These are phyloP conservation scores for Phalaenopsis equestris DNA, from an alignment of 106 monocot genomes.

Conservation along the genomic window DNA sequence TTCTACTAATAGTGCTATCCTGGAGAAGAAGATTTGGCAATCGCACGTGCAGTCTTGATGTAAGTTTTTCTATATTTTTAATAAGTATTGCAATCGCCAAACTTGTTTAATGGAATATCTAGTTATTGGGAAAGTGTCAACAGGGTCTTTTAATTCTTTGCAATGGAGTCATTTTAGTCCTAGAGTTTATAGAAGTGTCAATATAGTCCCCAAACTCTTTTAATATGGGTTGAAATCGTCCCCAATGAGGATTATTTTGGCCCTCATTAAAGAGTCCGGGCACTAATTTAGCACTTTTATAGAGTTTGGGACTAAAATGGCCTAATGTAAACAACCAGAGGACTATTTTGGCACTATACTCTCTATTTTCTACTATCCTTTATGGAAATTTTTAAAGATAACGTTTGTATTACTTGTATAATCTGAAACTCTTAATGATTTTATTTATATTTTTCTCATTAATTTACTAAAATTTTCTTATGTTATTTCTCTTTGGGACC, in stretches of 20 bases:
- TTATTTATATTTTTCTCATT: not conserved
- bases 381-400: not conserved
- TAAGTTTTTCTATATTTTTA: constrained; percentile 35
- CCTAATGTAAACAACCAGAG: too few species aligned
- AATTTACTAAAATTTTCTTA: not conserved
- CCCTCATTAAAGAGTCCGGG: too few species aligned
- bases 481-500: not conserved
- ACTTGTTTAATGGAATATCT: not conserved
- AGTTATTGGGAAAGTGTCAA: too few species aligned
- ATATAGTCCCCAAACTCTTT: too few species aligned
- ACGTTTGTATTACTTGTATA: not conserved
- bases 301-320: too few species aligned
- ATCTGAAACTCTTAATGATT: not conserved
- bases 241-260: too few species aligned
- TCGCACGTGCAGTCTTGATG: constrained; percentile 83
- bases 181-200: too few species aligned
- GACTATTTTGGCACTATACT: not conserved
- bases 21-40: constrained; percentile 92
- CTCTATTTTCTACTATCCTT: not conserved
- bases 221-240: too few species aligned
- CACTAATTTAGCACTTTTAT: too few species aligned
- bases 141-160: too few species aligned
- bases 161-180: too few species aligned
- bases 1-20: constrained; percentile 66
- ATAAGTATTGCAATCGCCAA: not conserved